Evolutionary conservation across 176 grass and related monocot genomes (phyloP).

Genomic region (Zea luxurians): DNA sequence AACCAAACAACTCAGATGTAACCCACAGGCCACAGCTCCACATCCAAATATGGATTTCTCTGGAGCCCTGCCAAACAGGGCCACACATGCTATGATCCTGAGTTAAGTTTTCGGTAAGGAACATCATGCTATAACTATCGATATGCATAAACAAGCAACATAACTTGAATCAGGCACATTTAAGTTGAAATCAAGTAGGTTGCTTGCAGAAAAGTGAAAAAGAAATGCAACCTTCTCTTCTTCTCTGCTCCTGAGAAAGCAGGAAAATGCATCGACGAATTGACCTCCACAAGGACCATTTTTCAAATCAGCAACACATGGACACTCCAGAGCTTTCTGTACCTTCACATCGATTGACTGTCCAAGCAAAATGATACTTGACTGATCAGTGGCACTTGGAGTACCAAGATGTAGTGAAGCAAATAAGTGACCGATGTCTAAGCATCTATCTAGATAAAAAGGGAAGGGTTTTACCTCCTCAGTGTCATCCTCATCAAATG

Average conservation of each 20-base stretch:
- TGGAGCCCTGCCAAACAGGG: not conserved
- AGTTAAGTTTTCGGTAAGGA: not conserved
- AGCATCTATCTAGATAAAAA: conserved; percentile 25
- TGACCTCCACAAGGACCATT: conserved; percentile 83
- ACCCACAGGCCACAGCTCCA: not conserved
- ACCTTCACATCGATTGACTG: conserved; percentile 85
- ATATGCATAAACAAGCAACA: not conserved
- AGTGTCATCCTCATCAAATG: conserved; percentile 44
- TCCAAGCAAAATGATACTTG: conserved; percentile 40
- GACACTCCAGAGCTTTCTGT: conserved; percentile 83
- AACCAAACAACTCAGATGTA: not conserved
- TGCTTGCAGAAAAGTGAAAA: conserved; percentile 13
- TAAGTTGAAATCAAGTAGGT: conserved; percentile 1
- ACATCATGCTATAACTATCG: not conserved
- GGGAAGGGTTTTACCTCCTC: conserved; percentile 52
- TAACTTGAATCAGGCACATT: not conserved
- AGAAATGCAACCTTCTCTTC: conserved; percentile 72
- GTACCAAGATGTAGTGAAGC: conserved; percentile 24
- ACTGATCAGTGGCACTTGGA: not conserved
- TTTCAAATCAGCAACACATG: conserved; percentile 83
- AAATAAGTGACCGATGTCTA: conserved; percentile 23
- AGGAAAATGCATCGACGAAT: conserved; percentile 83
- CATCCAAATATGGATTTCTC: not conserved
- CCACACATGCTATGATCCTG: not conserved
- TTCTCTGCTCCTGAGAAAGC: conserved; percentile 78